Conservation (phyloP, 768 basidiomycete species). For the Panaeolus cyanescens region DNA sequence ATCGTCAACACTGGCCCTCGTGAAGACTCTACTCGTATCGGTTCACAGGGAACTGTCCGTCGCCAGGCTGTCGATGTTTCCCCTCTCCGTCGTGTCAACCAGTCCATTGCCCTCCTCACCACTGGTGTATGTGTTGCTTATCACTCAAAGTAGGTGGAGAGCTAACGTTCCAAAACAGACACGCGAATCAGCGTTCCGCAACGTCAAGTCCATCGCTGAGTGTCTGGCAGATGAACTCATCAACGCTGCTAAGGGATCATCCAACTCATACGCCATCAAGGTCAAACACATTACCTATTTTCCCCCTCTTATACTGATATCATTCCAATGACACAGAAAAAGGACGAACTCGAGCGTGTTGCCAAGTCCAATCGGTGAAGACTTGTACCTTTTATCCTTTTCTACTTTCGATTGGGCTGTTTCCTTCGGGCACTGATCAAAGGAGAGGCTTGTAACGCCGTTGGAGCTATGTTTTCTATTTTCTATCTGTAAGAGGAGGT, state of each 20-base stretch:
- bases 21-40: slow-evolving; percentile 99
- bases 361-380: slow-evolving; percentile 99
- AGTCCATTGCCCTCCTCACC: slow-evolving; percentile 93
- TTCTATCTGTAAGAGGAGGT: neutral
- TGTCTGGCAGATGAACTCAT: slow-evolving; percentile 99
- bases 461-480: neutral
- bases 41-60: slow-evolving; percentile 99
- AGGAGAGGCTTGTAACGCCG: neutral
- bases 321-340: slow-evolving; percentile 62
- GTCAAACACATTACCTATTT: slow-evolving; percentile 35
- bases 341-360: slow-evolving; percentile 99
- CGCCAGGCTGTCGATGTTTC: slow-evolving; percentile 99
- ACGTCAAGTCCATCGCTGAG: slow-evolving; percentile 99
- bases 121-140: slow-evolving; percentile 71
- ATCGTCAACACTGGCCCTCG: slow-evolving; percentile 99
- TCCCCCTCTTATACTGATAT: slow-evolving; percentile 6
- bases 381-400: slow-evolving; percentile 15
- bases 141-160: neutral
- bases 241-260: slow-evolving; percentile 99
- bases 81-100: slow-evolving; percentile 96
- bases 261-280: slow-evolving; percentile 99
- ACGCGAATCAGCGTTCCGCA: slow-evolving; percentile 99
- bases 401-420: slow-evolving; percentile 22
- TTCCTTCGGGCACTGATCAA: slow-evolving; percentile 13
- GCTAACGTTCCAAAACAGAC: slow-evolving; percentile 53